Evolutionary conservation across 2,329 filamentous ascomycete species (phyloP), one percentile per base, ranked within the genome.

Genomic region (Hymenoscyphus occultus): DNA sequence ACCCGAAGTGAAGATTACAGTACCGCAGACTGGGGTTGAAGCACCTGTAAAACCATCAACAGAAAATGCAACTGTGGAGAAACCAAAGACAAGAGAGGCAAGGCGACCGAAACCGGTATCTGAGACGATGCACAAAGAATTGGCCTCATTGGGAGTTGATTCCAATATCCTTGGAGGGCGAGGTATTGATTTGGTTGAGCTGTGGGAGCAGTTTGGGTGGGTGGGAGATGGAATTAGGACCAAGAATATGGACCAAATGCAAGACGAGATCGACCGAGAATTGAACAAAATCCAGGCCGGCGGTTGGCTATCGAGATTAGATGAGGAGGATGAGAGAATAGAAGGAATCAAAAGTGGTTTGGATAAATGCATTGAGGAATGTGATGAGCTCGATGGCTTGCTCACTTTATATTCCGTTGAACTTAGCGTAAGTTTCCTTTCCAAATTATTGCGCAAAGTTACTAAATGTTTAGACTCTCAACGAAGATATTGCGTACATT

Each of bases 401-500:
- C 81, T 99, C 61, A 99, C 95, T 0, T 80, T 99, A 40, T 99
- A 99, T 77, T 92, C 91, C 58, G 95, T 98, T 32, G 95, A 99
- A 77, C 82, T 99, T 67, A 92, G 92, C 72, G 91, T 94, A 83
- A 81, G 90, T 79, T 19, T 39, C 28, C 54, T 45, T 45, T 22
- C 31, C 35, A 22, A 12, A 16, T 10, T 7, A 14, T 42, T 22
- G 22, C 66, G 32, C 48, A 28, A 42, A 45, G 12, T 56, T 60
- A 56, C 71, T 75, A 62, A 75, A 65, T 56, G 13, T 57, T 31
- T 74, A 96, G 90, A 98, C 93, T 59, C 83, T 99, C 39, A 93
- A 93, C 64, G 94, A 98, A 60, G 95, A 99, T 73, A 96, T 99
- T 71, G 89, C 93, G 3, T 98, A 96, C 75, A 98, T 99, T 69